These are phyloP conservation scores for Chytriomyces confervae DNA, from an alignment of 192 early-diverging fungal species.

Conservation along the genomic window DNA sequence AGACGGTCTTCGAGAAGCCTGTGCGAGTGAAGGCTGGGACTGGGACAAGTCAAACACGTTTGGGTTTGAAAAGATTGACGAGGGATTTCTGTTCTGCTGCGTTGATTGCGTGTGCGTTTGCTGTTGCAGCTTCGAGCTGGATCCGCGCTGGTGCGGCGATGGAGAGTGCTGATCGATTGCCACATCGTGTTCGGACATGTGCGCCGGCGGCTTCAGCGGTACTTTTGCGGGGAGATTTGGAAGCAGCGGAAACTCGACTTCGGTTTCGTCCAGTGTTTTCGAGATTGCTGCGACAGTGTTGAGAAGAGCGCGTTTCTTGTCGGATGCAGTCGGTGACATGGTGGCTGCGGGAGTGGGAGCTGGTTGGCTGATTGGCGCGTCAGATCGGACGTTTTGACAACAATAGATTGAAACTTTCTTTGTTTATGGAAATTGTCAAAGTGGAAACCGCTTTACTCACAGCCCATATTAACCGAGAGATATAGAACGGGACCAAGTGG, in stretches of 20 bases:
- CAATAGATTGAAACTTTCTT: too few relatives aligned
- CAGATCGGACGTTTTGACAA: too few relatives aligned
- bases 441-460: too few relatives aligned
- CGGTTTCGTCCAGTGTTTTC: background rate
- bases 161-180: too few relatives aligned
- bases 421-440: too few relatives aligned
- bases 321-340: background rate
- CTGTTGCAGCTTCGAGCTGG: too few relatives aligned
- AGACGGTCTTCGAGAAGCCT: background rate
- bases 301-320: constrained; percentile 18
- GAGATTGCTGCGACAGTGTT: constrained; percentile 22
- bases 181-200: background rate
- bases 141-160: too few relatives aligned
- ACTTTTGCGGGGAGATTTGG: background rate
- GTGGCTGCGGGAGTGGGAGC: background rate
- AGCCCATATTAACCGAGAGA: too few relatives aligned
- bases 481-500: too few relatives aligned
- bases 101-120: background rate
- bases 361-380: too few relatives aligned
- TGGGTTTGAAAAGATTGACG: constrained; percentile 13
- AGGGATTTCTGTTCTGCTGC: background rate
- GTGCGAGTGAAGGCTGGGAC: background rate
- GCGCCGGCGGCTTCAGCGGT: background rate
- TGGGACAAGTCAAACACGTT: constrained; percentile 14
- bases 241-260: background rate